Base-by-base conservation (phyloP, 2,329 filamentous ascomycete genomes). In the Cordyceps javanica region DNA sequence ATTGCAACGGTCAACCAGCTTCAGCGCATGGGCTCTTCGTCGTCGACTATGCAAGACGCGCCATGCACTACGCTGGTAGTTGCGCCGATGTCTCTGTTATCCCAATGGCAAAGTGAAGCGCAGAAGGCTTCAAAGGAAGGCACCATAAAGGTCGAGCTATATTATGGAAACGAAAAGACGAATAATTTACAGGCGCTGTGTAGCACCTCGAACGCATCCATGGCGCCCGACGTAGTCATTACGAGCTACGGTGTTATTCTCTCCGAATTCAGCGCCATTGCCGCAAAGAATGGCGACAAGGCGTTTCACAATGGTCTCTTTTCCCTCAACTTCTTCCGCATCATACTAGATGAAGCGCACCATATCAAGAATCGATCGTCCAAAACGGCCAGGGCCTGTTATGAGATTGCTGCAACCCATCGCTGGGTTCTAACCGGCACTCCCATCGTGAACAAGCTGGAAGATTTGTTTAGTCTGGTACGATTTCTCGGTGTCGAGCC, bases 51-150 rank as follows among this genome's bases (percentile, higher is more conserved):
- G 3, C 79, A 88, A 48, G 71, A 80, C 55, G 94, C 92, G 1
- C 92, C 91, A 0, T 90, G 88, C 67, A 97, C 94, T 0, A 99
- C 94, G 0, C 76, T 99, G 3, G 93, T 99, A 0, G 82, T 99
- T n/a, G 94, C 94, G 0, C 94, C 94, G 2, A 97, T 97, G 86
- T 97, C 94, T 10, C 77, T 99, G 2, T 80, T 99, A n/a, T 83
- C 93, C 0, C 94, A 99, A 69, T 99, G 94, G 94, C 89, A 96
- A 65, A 96, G 90, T 66, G 94, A 99, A 75, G 90, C 92, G 0
- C 85, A 92, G 64, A 96, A 93, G 66, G 92, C 94, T 0, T 97
- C 93, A 0, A 87, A 87, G 61, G 81, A 88, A 11, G 92, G 91
- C 2, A 90, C 90, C 0, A 74, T 97, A 70, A 95, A 87, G 68